Percentiles rank a stretch among this genome's conserved stretches.
These are phyloP conservation scores for Epicoccum sorghinum DNA, from an alignment of 2,329 filamentous ascomycete species.

Conservation along the genomic window DNA sequence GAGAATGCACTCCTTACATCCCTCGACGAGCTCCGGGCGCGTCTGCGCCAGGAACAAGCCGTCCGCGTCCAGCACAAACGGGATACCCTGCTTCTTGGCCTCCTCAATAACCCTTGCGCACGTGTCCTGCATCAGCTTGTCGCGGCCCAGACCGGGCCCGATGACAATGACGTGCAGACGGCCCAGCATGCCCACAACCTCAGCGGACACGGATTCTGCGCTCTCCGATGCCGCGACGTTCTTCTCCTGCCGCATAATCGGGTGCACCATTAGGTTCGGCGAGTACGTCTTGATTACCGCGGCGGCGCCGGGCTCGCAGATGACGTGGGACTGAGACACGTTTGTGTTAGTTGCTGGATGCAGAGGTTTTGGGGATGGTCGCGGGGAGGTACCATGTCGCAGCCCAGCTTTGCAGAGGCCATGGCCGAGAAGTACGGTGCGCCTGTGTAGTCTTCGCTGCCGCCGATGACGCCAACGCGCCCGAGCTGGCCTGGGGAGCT, in stretches of 20 bases:
- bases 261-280: slow-evolving; percentile 98
- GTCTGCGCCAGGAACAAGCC: slow-evolving; percentile 79
- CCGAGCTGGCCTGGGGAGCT: slow-evolving; percentile 77
- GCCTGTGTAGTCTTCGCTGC: slow-evolving; percentile 94
- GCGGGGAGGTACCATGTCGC: slow-evolving; percentile 74
- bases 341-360: slow-evolving; percentile 19
- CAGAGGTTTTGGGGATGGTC: background rate
- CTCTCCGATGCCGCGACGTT: slow-evolving; percentile 61
- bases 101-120: slow-evolving; percentile 79
- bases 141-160: slow-evolving; percentile 88
- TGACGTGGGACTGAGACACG: slow-evolving; percentile 76
- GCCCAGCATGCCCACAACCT: slow-evolving; percentile 79
- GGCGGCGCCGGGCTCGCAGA: slow-evolving; percentile 87
- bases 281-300: slow-evolving; percentile 96
- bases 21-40: slow-evolving; percentile 75
- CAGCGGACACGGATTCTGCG: slow-evolving; percentile 67
- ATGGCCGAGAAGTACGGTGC: slow-evolving; percentile 98
- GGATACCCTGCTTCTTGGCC: slow-evolving; percentile 72
- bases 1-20: slow-evolving; percentile 82
- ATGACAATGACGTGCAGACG: slow-evolving; percentile 92
- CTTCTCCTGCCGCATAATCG: slow-evolving; percentile 82
- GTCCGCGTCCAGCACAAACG: slow-evolving; percentile 91
- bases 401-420: slow-evolving; percentile 88
- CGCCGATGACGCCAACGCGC: slow-evolving; percentile 90
- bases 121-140: slow-evolving; percentile 87